Base-by-base conservation (phyloP, 139 green algal genomes). In the Chlorella sp. region DNA sequence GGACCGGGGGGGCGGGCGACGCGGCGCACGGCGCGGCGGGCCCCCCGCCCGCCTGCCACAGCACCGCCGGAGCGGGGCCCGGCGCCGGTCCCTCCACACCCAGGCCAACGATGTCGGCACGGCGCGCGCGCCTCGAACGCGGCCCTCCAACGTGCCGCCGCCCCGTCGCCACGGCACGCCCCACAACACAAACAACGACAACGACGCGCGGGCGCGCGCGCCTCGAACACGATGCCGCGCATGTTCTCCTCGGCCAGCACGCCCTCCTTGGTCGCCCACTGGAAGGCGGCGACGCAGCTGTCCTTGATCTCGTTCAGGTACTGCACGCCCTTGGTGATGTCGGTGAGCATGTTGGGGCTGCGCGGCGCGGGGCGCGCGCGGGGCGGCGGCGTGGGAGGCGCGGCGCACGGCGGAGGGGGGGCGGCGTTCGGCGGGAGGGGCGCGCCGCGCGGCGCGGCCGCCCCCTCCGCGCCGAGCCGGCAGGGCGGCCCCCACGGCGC, bases 221-320 rank as follows among this genome's bases (percentile, higher is more conserved):
- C 81, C 93, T 99, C 96, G 76, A 98, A 98, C 36, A 87, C 83
- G 61, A 95, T 88, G 73, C 93, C 96, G 79, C 96, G 95, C 95
- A 99, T 98, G 94, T 99, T 99, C 92, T 99, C 96, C 90, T 99
- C 96, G 25, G 86, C 85, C 75, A 99, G 74, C n/a, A 91, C 90
- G 73, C 96, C 96, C 90, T 99, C 95, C 92, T 99, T 98, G 84
- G 87, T 90, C 29, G 96, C 96, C 96, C 96, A 99, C 92, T 99
- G 95, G 87, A 98, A 96, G 56, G 94, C 96, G 27, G 96, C 96
- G 35, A 99, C 90, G 77, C 85, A 90, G 8, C 85, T 94, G 88
- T 99, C 96, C 92, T 98, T 99, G 90, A 99, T 99, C 90, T 99
- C 96, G 79, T 97, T 99, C 78, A 99, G 87, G 90, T 98, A 98